These are phyloP conservation scores for Kodamaea neixiangensis DNA, from an alignment of 805 yeast species.

Conservation along the genomic window DNA sequence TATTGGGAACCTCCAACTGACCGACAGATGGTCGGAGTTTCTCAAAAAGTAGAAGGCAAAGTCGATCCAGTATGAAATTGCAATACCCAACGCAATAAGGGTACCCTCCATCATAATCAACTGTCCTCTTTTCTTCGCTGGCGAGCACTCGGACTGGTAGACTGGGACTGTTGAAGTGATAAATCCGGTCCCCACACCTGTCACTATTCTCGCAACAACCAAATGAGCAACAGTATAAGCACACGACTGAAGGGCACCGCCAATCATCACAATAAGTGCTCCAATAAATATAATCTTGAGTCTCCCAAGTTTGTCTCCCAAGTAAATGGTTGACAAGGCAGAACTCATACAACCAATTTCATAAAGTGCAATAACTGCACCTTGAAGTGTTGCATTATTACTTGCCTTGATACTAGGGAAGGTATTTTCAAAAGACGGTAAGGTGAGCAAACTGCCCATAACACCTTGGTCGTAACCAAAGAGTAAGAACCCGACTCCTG, in stretches of 20 bases:
- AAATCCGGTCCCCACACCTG: slow-evolving; percentile 7
- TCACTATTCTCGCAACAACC: slow-evolving; percentile 13
- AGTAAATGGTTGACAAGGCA: slow-evolving; percentile 22
- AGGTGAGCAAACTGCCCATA: slow-evolving; percentile 32
- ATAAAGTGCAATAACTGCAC: slow-evolving; percentile 23
- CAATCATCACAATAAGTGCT: slow-evolving; percentile 21
- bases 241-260: slow-evolving; percentile 26
- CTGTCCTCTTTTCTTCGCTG: slow-evolving; percentile 7
- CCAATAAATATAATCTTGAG: slow-evolving; percentile 23
- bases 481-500: slow-evolving; percentile 29
- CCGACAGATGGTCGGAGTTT: slow-evolving; percentile 19
- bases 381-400: slow-evolving; percentile 21
- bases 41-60: slow-evolving; percentile 9
- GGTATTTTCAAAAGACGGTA: slow-evolving; percentile 19
- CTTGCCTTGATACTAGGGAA: slow-evolving; percentile 19
- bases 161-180: slow-evolving; percentile 15
- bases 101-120: slow-evolving; percentile 25
- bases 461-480: slow-evolving; percentile 49
- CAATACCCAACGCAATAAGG: slow-evolving; percentile 6
- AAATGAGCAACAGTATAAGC: slow-evolving; percentile 24
- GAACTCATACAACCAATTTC: slow-evolving; percentile 25
- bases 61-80: slow-evolving; percentile 14
- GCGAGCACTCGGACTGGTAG: slow-evolving; percentile 14
- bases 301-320: slow-evolving; percentile 25
- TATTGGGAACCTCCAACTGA: slow-evolving; percentile 8